These are phyloP conservation scores for Pleurostoma richardsiae DNA, from an alignment of 2,329 filamentous ascomycete species.

Conservation along the genomic window DNA sequence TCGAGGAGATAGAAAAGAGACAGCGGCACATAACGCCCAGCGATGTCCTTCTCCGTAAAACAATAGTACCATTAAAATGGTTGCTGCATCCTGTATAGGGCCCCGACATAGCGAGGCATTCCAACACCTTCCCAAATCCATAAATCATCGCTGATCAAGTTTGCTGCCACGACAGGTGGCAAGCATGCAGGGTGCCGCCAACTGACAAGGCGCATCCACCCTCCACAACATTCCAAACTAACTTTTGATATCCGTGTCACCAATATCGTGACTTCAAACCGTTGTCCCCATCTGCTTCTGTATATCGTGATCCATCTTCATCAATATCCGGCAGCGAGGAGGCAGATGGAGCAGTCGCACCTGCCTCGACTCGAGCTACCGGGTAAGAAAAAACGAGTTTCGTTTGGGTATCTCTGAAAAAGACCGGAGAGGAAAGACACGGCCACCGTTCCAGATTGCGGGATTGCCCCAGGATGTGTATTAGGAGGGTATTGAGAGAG, in stretches of 20 bases:
- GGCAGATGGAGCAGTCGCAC: too few species aligned
- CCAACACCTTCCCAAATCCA: not conserved
- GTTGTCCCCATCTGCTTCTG: not conserved
- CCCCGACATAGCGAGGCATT: not conserved
- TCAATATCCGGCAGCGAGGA: not conserved
- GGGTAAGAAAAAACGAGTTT: not conserved
- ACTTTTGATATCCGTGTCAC: not conserved
- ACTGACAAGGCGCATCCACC: not conserved
- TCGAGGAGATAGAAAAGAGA: not conserved
- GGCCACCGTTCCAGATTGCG: not conserved
- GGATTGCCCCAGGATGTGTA: not conserved
- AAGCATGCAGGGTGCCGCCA: not conserved
- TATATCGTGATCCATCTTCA: conserved; percentile 2
- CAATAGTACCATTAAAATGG: not conserved
- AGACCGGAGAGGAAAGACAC: not conserved
- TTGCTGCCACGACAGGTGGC: not conserved
- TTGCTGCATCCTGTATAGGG: not conserved
- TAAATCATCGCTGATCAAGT: not conserved
- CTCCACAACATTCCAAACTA: not conserved
- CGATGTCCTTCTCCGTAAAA: not conserved
- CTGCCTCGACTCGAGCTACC: not conserved
- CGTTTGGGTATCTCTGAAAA: not conserved
- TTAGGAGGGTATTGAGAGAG: not conserved
- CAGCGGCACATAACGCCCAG: not conserved
- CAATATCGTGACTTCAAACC: not conserved